Evolutionary conservation across 768 basidiomycete species (phyloP).

Genomic region (Pleurotus cornucopiae): DNA sequence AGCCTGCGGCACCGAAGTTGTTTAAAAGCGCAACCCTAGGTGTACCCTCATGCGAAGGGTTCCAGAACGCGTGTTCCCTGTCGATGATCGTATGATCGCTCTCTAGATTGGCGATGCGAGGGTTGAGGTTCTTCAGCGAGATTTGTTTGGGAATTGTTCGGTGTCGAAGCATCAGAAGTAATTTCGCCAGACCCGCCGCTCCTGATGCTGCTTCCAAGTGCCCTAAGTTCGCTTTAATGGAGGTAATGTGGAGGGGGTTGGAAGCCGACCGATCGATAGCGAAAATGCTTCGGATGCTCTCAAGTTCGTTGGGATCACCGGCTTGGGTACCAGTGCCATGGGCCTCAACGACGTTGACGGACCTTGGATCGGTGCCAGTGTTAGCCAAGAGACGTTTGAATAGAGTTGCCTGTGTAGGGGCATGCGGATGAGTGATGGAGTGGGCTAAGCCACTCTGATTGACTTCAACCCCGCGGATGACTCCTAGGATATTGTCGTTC

Average conservation of each 20-base stretch:
- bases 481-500: conserved; percentile 62
- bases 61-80: conserved; percentile 37
- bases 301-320: conserved; percentile 64
- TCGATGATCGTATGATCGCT: conserved; percentile 48
- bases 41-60: conserved; percentile 21
- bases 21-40: conserved; percentile 59
- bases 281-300: conserved; percentile 57
- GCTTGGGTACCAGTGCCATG: conserved; percentile 74
- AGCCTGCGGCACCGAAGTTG: conserved; percentile 75
- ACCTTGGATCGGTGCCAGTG: conserved; percentile 36
- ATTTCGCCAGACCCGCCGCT: conserved; percentile 64
- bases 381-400: conserved; percentile 42
- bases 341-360: conserved; percentile 63
- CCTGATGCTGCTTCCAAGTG: conserved; percentile 78
- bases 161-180: conserved; percentile 64
- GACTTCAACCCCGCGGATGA: conserved; percentile 66
- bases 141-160: conserved; percentile 56
- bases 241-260: conserved; percentile 61
- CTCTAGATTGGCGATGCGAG: conserved; percentile 44
- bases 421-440: conserved; percentile 74
- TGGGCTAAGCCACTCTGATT: conserved; percentile 66
- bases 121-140: conserved; percentile 53
- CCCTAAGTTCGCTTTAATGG: conserved; percentile 71
- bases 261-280: conserved; percentile 30
- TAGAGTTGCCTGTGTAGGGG: conserved; percentile 54